A percentile compares a stretch with the other conserved stretches of the same genome.
Conservation (phyloP, 1,139 yeast species). For the Debaryomyces udenii region DNA sequence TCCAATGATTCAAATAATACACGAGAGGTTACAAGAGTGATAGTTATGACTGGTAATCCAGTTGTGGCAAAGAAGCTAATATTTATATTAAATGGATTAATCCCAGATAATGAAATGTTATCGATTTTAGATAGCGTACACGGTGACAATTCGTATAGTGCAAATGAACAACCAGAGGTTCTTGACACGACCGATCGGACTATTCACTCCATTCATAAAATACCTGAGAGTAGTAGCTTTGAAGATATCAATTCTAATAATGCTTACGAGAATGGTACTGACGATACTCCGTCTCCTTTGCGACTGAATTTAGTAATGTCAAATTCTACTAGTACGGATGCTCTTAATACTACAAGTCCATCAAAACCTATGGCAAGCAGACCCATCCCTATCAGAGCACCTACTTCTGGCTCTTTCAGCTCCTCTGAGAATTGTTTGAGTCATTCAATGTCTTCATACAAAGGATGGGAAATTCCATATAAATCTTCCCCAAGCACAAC, state of each 20-base stretch:
- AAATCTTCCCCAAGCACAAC: slow-evolving; percentile 33
- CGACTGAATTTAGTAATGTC: not conserved
- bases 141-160: not conserved
- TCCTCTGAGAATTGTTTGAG: slow-evolving; percentile 34
- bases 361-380: slow-evolving; percentile 10
- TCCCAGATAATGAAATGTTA: slow-evolving; percentile 29
- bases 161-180: not conserved
- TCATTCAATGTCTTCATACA: slow-evolving; percentile 30
- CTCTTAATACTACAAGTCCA: not conserved
- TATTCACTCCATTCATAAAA: not conserved
- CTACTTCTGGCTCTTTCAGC: slow-evolving; percentile 20
- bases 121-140: slow-evolving; percentile 8
- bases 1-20: slow-evolving; percentile 16
- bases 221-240: slow-evolving; percentile 2
- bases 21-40: slow-evolving; percentile 49
- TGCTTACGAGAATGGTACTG: not conserved
- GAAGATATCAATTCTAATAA: not conserved
- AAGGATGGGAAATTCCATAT: slow-evolving; percentile 51
- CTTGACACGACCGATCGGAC: not conserved
- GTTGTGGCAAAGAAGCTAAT: slow-evolving; percentile 62
- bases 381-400: slow-evolving; percentile 36
- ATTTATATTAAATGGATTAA: slow-evolving; percentile 55
- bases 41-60: slow-evolving; percentile 62
- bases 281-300: not conserved
- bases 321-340: not conserved